These are phyloP conservation scores for Proliferodiscus dingleyae DNA, from an alignment of 2,329 filamentous ascomycete species.

Conservation along the genomic window DNA sequence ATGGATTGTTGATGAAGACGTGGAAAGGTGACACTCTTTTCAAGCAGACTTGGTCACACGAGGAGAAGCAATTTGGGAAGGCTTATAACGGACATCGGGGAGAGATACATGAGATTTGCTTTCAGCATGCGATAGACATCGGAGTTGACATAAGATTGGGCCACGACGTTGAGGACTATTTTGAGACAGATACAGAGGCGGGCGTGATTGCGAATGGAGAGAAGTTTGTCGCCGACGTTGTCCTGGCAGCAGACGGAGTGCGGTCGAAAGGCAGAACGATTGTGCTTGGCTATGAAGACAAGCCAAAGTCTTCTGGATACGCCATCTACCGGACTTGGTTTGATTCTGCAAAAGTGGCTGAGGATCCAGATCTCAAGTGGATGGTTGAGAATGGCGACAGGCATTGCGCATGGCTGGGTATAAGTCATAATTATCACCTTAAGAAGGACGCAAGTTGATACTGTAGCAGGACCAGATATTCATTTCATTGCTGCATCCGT, in stretches of 20 bases:
- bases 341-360: conserved; percentile 28
- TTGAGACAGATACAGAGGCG: conserved; percentile 42
- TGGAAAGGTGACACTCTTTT: conserved; percentile 47
- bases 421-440: not conserved
- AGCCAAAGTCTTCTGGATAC: conserved; percentile 39
- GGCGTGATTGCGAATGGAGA: conserved; percentile 47
- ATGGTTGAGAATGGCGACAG: conserved; percentile 40
- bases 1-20: conserved; percentile 37
- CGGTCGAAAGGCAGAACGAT: conserved; percentile 28
- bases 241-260: conserved; percentile 39
- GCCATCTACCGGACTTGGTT: conserved; percentile 40
- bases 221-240: conserved; percentile 37
- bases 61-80: conserved; percentile 38
- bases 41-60: conserved; percentile 39
- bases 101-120: conserved; percentile 50
- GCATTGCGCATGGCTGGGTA: conserved; percentile 48
- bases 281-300: conserved; percentile 36
- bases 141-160: conserved; percentile 51
- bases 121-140: conserved; percentile 45
- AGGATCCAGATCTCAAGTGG: conserved; percentile 31
- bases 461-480: conserved; percentile 36
- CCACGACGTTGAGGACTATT: conserved; percentile 46
- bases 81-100: conserved; percentile 51
- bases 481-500: conserved; percentile 49
- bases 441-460: not conserved